Conservation (phyloP, 768 basidiomycete genomes). For the Porphyrellus cyaneotinctus region DNA sequence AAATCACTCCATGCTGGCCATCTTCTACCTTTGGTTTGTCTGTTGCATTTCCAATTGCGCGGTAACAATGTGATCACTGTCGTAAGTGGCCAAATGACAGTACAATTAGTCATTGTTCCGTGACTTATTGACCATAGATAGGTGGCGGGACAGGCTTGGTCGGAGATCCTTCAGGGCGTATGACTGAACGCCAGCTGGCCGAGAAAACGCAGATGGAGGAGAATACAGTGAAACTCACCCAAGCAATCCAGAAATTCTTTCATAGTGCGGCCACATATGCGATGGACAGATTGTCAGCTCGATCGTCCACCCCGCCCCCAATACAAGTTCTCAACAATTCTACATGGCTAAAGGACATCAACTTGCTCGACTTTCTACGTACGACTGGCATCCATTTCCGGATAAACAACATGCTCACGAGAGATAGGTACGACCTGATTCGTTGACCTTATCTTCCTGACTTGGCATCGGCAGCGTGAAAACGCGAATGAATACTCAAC, state of each 20-base stretch:
- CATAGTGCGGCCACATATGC: conserved; percentile 60
- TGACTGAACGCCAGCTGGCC: conserved; percentile 72
- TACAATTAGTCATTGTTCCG: neutral
- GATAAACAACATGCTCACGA: conserved; percentile 84
- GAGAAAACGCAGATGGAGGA: conserved; percentile 51
- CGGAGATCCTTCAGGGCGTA: conserved; percentile 92
- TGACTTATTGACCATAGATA: conserved; percentile 51
- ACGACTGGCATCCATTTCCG: conserved; percentile 74
- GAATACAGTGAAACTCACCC: conserved; percentile 63
- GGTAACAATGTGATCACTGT: conserved; percentile 83
- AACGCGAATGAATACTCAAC: conserved; percentile 68
- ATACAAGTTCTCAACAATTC: conserved; percentile 60
- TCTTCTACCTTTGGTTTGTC: conserved; percentile 78
- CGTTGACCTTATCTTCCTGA: conserved; percentile 3
- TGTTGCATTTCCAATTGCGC: conserved; percentile 84
- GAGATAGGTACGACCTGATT: conserved; percentile 67
- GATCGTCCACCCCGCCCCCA: conserved; percentile 6
- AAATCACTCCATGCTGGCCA: conserved; percentile 90
- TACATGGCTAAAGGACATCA: conserved; percentile 72
- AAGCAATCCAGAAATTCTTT: conserved; percentile 73
- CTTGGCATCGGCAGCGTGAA: conserved; percentile 56
- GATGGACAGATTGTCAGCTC: conserved; percentile 26
- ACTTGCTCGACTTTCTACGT: conserved; percentile 80
- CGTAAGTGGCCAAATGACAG: conserved; percentile 43
- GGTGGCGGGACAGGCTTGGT: conserved; percentile 96